Conservation (phyloP, 208 protist genomes). For the Strigomonas galati region DNA sequence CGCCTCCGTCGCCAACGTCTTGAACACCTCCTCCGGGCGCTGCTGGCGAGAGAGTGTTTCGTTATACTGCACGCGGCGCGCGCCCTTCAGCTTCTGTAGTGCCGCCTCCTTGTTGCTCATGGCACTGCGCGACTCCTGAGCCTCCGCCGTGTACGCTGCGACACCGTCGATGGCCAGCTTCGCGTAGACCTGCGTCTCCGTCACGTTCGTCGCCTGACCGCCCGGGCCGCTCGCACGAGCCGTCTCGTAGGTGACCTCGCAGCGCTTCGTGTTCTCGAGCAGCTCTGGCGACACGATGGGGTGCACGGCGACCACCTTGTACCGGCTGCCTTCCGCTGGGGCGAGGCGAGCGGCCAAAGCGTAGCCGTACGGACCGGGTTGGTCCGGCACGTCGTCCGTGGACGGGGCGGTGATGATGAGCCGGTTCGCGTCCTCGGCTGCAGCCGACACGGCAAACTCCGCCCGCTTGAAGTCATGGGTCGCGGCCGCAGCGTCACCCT, state of each 20-base stretch:
- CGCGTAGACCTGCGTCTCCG: slow-evolving; percentile 86
- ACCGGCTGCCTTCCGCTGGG: not conserved
- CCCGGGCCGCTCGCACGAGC: slow-evolving; percentile 80
- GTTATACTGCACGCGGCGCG: slow-evolving; percentile 64
- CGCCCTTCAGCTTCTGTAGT: slow-evolving; percentile 56
- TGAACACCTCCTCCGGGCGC: slow-evolving; percentile 35
- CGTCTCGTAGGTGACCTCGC: slow-evolving; percentile 59
- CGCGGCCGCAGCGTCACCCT: slow-evolving; percentile 26
- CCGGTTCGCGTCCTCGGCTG: slow-evolving; percentile 13
- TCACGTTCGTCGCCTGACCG: slow-evolving; percentile 85
- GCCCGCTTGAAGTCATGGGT: slow-evolving; percentile 17
- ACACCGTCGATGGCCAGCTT: slow-evolving; percentile 76
- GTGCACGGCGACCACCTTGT: slow-evolving; percentile 16
- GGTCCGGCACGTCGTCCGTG: slow-evolving; percentile 9
- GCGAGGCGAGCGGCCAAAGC: slow-evolving; percentile 37
- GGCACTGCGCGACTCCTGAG: slow-evolving; percentile 86
- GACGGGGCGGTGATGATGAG: slow-evolving; percentile 31
- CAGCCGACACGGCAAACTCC: slow-evolving; percentile 33
- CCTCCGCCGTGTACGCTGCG: slow-evolving; percentile 57
- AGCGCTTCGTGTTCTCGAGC: slow-evolving; percentile 44
- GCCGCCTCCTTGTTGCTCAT: slow-evolving; percentile 74
- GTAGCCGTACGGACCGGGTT: slow-evolving; percentile 55
- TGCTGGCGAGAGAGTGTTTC: slow-evolving; percentile 59
- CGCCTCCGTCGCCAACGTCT: slow-evolving; percentile 28
- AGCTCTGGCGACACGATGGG: slow-evolving; percentile 63